These are phyloP conservation scores for Cordyceps militaris DNA, from an alignment of 2,329 filamentous ascomycete genomes.

Conservation along the genomic window DNA sequence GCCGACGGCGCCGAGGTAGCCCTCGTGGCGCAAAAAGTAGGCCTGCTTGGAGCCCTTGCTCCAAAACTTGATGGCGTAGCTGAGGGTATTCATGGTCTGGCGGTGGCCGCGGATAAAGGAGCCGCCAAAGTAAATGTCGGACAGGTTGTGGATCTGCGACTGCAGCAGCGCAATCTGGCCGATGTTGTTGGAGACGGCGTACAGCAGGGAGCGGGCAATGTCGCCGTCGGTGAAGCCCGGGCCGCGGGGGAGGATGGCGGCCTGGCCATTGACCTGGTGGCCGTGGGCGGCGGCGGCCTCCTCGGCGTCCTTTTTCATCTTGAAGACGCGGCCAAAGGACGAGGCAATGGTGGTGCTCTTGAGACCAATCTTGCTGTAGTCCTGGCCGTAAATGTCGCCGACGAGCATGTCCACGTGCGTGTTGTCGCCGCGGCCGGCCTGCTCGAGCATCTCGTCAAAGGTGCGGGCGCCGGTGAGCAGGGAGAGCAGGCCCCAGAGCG, in stretches of 20 bases:
- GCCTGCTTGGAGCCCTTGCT: conserved; percentile 88
- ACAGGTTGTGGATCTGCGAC: conserved; percentile 84
- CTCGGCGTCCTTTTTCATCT: conserved; percentile 81
- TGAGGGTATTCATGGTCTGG: conserved; percentile 96
- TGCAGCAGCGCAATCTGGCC: conserved; percentile 98
- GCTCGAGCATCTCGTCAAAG: conserved; percentile 96
- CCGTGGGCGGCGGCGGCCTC: conserved; percentile 47
- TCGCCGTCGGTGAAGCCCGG: conserved; percentile 66
- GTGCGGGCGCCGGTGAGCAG: conserved; percentile 85
- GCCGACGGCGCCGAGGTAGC: conserved; percentile 88
- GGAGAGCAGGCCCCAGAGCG: conserved; percentile 89
- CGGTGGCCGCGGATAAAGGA: conserved; percentile 94
- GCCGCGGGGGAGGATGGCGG: conserved; percentile 27
- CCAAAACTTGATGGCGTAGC: conserved; percentile 97
- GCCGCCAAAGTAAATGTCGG: conserved; percentile 94
- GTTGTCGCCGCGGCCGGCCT: conserved; percentile 89
- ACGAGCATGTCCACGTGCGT: conserved; percentile 92
- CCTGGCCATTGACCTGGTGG: conserved; percentile 22
- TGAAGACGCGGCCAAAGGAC: conserved; percentile 94
- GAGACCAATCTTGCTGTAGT: conserved; percentile 91
- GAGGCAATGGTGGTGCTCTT: conserved; percentile 94
- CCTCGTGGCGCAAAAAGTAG: conserved; percentile 92
- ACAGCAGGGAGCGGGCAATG: conserved; percentile 83
- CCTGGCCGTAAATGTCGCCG: conserved; percentile 93
- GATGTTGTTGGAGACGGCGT: conserved; percentile 96